Conservation (phyloP, 257 asterid species). For the Nemophila menziesii region DNA sequence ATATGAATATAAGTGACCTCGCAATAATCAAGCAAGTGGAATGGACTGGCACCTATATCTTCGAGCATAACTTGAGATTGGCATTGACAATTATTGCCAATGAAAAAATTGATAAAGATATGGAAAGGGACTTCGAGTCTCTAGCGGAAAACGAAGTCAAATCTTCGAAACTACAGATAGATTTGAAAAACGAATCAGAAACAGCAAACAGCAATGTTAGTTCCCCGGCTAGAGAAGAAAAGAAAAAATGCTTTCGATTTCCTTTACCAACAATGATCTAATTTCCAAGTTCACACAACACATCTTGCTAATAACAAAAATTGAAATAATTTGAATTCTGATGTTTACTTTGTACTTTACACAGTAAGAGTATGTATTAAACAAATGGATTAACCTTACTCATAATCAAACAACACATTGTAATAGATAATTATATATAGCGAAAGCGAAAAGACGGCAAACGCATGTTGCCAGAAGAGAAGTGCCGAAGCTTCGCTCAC, state of each 20-base stretch:
- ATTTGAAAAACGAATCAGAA: too few relatives aligned
- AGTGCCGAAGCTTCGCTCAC: slow-evolving; percentile 82
- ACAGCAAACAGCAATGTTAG: too few relatives aligned
- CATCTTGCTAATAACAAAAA: background rate
- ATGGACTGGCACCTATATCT: too few relatives aligned
- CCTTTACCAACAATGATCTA: background rate
- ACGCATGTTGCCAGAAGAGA: slow-evolving; percentile 86
- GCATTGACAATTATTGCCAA: too few relatives aligned
- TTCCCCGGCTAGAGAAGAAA: background rate
- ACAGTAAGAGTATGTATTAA: background rate
- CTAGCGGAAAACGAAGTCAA: too few relatives aligned
- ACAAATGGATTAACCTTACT: background rate
- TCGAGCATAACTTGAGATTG: too few relatives aligned
- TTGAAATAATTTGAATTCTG: background rate
- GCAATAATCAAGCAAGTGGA: too few relatives aligned
- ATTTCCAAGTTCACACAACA: background rate
- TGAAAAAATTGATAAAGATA: too few relatives aligned
- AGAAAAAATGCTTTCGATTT: background rate
- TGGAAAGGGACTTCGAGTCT: too few relatives aligned
- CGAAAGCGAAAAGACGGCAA: slow-evolving; percentile 57
- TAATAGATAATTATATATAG: slow-evolving; percentile 53
- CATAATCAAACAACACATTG: slow-evolving; percentile 38
- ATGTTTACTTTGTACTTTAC: background rate
- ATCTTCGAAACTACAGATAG: too few relatives aligned
- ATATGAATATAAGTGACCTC: too few relatives aligned